Percentiles rank a stretch among this genome's conserved stretches.
phyloP scores from a whole-genome alignment of 1,139 yeast genomes.

The Zygoascus sp. region DNA sequence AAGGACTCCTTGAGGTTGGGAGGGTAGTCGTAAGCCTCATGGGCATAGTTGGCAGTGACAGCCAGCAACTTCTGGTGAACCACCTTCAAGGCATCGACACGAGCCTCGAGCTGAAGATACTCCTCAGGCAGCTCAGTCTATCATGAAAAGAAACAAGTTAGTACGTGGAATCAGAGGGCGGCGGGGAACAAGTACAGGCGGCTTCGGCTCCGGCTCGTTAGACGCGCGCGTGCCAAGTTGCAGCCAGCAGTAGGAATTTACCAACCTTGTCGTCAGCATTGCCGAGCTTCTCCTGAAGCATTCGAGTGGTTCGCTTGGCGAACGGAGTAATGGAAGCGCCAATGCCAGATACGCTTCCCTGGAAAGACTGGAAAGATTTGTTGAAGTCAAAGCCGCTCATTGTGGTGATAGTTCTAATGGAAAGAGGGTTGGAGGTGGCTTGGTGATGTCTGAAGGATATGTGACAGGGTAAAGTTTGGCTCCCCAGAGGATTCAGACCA shows the following conservation, averaged over 20 bases:
- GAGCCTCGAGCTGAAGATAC: conserved; percentile 67
- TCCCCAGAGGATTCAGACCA: background rate
- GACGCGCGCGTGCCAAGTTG: background rate
- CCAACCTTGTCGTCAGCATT: conserved; percentile 61
- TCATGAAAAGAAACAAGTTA: conserved; percentile 8
- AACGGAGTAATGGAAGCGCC: conserved; percentile 48
- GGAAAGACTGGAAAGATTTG: conserved; percentile 36
- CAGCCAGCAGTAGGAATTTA: background rate
- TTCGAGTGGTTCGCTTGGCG: conserved; percentile 77
- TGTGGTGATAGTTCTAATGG: conserved; percentile 18
- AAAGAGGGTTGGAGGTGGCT: conserved; percentile 6
- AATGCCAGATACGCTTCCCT: conserved; percentile 36
- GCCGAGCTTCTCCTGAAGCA: conserved; percentile 76
- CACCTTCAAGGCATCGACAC: conserved; percentile 68
- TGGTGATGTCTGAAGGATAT: background rate
- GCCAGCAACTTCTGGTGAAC: conserved; percentile 60
- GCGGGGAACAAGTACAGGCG: too few relatives aligned
- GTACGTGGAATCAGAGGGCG: conserved; percentile 1
- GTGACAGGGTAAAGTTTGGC: conserved; percentile 3
- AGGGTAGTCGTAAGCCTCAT: conserved; percentile 85
- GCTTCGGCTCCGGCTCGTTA: too few relatives aligned
- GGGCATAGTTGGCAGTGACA: conserved; percentile 52
- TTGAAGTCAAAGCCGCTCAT: conserved; percentile 37
- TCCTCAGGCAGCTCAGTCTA: conserved; percentile 77
- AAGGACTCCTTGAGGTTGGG: conserved; percentile 66